phyloP scores from a whole-genome alignment of 495 filamentous ascomycete species.

The Parathielavia hyrcaniae region DNA sequence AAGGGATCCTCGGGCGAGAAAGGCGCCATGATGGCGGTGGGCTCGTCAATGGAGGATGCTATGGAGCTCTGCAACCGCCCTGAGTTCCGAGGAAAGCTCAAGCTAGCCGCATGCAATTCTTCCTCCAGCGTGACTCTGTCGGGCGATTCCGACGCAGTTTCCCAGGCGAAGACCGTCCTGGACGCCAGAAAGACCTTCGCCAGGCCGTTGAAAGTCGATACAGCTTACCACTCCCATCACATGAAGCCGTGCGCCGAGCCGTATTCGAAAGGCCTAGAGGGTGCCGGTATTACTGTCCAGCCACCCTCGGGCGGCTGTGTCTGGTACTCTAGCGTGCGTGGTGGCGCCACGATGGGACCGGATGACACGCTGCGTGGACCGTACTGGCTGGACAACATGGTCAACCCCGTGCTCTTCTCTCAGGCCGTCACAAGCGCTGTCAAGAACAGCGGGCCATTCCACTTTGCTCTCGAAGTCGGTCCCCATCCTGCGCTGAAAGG shows the following conservation, averaged over 20 bases:
- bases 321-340: neutral
- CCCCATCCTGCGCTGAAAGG: neutral
- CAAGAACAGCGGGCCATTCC: neutral
- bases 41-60: neutral
- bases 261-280: neutral
- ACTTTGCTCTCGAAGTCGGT: neutral
- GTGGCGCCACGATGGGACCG: neutral
- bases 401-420: neutral
- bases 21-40: neutral
- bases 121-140: conserved; percentile 41
- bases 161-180: conserved; percentile 19
- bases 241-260: neutral
- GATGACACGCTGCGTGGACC: neutral
- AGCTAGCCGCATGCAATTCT: conserved; percentile 42
- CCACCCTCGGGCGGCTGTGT: neutral
- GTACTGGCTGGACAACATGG: conserved; percentile 2
- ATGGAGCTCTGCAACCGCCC: neutral
- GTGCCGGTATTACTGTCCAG: neutral
- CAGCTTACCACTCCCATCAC: conserved; percentile 38
- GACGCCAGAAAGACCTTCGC: conserved; percentile 16
- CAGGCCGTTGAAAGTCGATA: conserved; percentile 30
- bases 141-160: conserved; percentile 35
- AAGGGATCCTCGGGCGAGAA: neutral
- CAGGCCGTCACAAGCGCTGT: neutral
- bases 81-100: neutral